These are phyloP conservation scores for Colletotrichum kahawae DNA, from an alignment of 2,329 filamentous ascomycete species.

Conservation along the genomic window DNA sequence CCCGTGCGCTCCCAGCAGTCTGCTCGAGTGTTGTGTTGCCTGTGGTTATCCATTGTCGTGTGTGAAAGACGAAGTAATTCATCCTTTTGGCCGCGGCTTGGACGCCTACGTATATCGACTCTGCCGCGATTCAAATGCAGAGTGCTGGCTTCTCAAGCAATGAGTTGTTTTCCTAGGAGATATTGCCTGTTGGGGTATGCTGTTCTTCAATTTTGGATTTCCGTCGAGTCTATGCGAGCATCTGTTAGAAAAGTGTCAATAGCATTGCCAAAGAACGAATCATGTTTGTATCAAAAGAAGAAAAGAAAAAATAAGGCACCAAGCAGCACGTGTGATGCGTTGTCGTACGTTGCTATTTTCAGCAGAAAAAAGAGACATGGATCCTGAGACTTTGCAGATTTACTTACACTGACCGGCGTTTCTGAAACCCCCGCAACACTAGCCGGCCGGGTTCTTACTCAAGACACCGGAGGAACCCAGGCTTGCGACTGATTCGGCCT, in stretches of 20 bases:
- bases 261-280: not conserved
- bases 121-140: not conserved
- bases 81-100: not conserved
- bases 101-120: not conserved
- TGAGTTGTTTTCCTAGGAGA: too few species aligned
- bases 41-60: not conserved
- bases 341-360: not conserved
- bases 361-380: not conserved
- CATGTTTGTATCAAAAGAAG: not conserved
- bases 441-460: slow-evolving; percentile 7
- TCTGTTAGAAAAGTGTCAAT: too few species aligned
- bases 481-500: not conserved
- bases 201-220: not conserved
- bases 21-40: not conserved
- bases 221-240: not conserved
- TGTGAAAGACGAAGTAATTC: not conserved
- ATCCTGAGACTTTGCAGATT: not conserved
- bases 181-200: not conserved
- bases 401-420: not conserved
- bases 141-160: too few species aligned
- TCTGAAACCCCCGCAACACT: slow-evolving; percentile 14
- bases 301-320: not conserved
- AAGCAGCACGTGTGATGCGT: not conserved
- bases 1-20: too few species aligned
- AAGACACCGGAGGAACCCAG: slow-evolving; percentile 8